Conservation (phyloP, 306 rosid genomes). For the Acmispon strigosus region DNA sequence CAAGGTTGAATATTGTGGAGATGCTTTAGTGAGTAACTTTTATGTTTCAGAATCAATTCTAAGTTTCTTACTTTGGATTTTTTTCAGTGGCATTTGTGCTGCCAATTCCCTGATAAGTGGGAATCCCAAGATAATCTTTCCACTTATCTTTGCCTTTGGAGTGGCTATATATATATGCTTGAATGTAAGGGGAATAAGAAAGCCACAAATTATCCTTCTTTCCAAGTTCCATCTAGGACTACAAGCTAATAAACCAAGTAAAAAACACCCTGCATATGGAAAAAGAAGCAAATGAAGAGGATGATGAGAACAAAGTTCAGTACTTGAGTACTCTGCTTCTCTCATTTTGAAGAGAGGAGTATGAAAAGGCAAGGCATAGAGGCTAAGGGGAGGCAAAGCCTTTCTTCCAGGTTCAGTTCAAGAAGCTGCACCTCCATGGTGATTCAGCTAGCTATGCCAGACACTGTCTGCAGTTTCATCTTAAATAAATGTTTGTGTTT, state of each 20-base stretch:
- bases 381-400: conserved; percentile 88
- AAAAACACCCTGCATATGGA: conserved; percentile 16
- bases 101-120: background rate
- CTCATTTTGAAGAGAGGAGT: conserved; percentile 34
- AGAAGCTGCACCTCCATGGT: conserved; percentile 9
- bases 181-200: background rate
- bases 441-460: background rate
- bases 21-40: too few species aligned
- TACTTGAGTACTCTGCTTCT: conserved; percentile 9
- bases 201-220: background rate
- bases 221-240: background rate
- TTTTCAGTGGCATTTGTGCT: background rate
- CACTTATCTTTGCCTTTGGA: conserved; percentile 1
- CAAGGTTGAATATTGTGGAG: too few species aligned
- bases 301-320: background rate
- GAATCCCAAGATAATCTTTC: background rate
- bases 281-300: conserved; percentile 47
- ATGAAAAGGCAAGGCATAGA: conserved; percentile 60
- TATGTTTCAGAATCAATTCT: too few species aligned
- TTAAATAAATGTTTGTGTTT: background rate
- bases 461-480: conserved; percentile 19
- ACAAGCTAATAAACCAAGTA: background rate
- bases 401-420: conserved; percentile 59
- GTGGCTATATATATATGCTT: conserved; percentile 23
- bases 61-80: too few species aligned